phyloP scores from a whole-genome alignment of 1,284 basidiomycete genomes.

The Moesziomyces globuligerus region DNA sequence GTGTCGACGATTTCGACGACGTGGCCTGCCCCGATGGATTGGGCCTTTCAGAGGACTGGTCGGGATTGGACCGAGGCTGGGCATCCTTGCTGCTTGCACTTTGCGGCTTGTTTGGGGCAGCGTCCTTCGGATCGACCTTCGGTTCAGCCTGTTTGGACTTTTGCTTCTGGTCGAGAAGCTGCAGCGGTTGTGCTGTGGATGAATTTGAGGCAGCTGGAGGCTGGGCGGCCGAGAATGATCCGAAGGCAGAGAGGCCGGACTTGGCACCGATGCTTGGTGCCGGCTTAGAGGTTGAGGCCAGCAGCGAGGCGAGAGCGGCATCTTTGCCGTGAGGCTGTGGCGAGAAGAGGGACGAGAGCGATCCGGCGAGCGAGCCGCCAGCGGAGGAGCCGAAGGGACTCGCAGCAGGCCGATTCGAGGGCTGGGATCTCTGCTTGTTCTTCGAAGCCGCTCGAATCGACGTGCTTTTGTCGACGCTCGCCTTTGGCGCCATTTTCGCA shows the following conservation, averaged over 20 bases:
- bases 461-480: constrained; percentile 29
- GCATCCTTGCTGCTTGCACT: constrained; percentile 10
- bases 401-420: constrained; percentile 5
- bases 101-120: background rate
- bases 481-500: constrained; percentile 21
- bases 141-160: constrained; percentile 11
- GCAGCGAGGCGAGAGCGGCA: constrained; percentile 37
- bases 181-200: background rate
- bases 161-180: constrained; percentile 14
- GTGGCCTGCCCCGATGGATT: background rate
- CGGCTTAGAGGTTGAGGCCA: constrained; percentile 38
- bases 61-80: background rate
- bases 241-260: constrained; percentile 25
- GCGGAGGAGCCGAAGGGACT: constrained; percentile 27
- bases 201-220: background rate
- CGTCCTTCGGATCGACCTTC: background rate
- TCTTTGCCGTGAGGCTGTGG: constrained; percentile 44
- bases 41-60: background rate
- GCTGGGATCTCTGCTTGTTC: constrained; percentile 33
- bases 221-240: constrained; percentile 15
- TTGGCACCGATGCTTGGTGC: constrained; percentile 14
- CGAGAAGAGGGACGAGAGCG: constrained; percentile 43
- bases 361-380: constrained; percentile 34
- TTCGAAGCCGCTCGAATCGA: constrained; percentile 42
- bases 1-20: background rate